Percentiles rank a stretch among this genome's conserved stretches.
Conservation (phyloP, 192 early-diverging fungal genomes). For the Coemansia sp. region DNA sequence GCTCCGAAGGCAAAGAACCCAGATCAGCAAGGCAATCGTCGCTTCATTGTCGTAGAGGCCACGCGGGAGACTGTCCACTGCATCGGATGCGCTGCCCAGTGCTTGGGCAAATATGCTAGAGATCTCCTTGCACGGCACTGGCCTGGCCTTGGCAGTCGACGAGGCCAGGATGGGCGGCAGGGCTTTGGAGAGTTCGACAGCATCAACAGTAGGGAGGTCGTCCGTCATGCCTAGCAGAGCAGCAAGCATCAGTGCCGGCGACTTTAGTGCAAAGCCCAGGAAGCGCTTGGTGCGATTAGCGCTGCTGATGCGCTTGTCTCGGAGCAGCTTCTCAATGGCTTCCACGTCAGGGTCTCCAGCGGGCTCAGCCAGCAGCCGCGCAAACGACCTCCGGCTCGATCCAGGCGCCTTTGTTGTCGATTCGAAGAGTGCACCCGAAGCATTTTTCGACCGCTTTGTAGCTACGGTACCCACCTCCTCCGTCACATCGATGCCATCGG, state of each 20-base stretch:
- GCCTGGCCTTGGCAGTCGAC: background rate
- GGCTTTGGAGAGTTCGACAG: conserved; percentile 5
- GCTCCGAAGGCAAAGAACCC: conserved; percentile 32
- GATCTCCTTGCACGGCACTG: background rate
- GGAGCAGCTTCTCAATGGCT: conserved; percentile 19
- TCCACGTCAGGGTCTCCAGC: conserved; percentile 6
- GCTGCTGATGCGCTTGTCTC: conserved; percentile 23
- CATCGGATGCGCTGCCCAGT: background rate
- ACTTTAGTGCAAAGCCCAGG: conserved; percentile 13
- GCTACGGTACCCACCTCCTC: background rate
- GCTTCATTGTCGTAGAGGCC: conserved; percentile 33
- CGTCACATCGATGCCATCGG: background rate
- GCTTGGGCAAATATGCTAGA: background rate
- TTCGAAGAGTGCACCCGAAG: background rate
- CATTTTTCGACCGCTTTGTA: conserved; percentile 5
- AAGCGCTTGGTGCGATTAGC: conserved; percentile 20
- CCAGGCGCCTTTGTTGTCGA: background rate
- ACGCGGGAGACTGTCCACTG: background rate
- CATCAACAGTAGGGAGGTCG: conserved; percentile 2
- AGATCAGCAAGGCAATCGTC: conserved; percentile 12
- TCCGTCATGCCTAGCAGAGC: conserved; percentile 14
- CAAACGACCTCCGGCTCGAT: background rate
- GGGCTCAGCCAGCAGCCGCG: background rate
- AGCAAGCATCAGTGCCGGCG: conserved; percentile 5
- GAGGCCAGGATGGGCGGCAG: background rate